Conservation (phyloP, 495 filamentous ascomycete genomes). For the Astrothelium macrocarpum region DNA sequence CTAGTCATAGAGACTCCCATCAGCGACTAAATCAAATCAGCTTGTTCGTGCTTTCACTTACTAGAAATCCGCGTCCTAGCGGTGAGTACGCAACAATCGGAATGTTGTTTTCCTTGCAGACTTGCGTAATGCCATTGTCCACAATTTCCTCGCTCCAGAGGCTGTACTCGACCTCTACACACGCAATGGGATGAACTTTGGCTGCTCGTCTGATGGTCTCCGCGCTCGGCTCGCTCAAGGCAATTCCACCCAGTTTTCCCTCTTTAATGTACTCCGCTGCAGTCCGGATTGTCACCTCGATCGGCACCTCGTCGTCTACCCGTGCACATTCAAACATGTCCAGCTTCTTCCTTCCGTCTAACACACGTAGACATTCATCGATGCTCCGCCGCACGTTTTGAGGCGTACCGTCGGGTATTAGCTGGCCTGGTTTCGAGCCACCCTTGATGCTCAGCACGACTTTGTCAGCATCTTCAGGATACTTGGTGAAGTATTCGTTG, state of each 20-base stretch:
- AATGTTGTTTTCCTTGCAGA: conserved; percentile 61
- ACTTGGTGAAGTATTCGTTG: conserved; percentile 54
- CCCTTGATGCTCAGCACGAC: conserved; percentile 60
- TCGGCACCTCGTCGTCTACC: conserved; percentile 52
- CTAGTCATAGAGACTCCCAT: conserved; percentile 11
- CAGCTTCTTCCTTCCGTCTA: conserved; percentile 60
- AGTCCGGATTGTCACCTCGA: conserved; percentile 48
- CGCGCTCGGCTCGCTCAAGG: conserved; percentile 61
- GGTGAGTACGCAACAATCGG: conserved; percentile 64
- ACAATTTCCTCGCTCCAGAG: conserved; percentile 59
- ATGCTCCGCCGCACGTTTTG: conserved; percentile 54
- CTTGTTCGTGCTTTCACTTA: conserved; percentile 22
- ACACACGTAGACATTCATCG: conserved; percentile 52
- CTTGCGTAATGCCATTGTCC: conserved; percentile 60
- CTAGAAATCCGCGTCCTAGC: conserved; percentile 38
- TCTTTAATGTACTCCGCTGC: conserved; percentile 54
- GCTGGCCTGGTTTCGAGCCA: conserved; percentile 34
- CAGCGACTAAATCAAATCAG: background rate
- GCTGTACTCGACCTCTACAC: conserved; percentile 73
- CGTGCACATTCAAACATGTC: conserved; percentile 76
- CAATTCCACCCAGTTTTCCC: conserved; percentile 73
- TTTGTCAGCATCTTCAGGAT: conserved; percentile 59
- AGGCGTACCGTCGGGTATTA: conserved; percentile 48
- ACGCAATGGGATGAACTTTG: conserved; percentile 57
- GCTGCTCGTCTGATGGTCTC: conserved; percentile 65